Evolutionary conservation across 2,329 filamentous ascomycete genomes (phyloP).

Genomic region (Hysterium pulicare): DNA sequence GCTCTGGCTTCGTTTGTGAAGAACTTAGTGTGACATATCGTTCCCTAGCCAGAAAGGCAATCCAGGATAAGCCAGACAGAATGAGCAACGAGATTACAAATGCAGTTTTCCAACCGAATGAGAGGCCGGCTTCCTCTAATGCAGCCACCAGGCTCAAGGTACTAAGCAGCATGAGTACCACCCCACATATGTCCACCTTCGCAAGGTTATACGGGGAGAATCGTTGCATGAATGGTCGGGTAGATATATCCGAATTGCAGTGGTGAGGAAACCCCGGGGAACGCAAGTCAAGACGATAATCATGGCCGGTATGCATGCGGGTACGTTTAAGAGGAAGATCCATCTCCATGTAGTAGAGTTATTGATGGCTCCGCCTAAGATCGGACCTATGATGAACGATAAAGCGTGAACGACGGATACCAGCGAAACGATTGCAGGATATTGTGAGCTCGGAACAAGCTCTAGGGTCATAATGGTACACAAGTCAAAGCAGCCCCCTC

Average conservation of each 20-base stretch:
- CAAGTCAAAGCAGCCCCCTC: conserved; percentile 1
- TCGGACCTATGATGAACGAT: background rate
- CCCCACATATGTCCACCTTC: conserved; percentile 12
- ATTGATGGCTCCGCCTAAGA: conserved; percentile 1
- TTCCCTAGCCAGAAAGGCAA: conserved; percentile 15
- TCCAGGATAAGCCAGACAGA: conserved; percentile 5
- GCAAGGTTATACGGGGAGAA: background rate
- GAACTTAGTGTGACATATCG: conserved; percentile 11
- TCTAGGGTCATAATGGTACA: conserved; percentile 1
- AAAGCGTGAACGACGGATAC: conserved; percentile 1
- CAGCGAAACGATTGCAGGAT: background rate
- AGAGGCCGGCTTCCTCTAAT: conserved; percentile 13
- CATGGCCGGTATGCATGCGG: background rate
- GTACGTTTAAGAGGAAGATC: conserved; percentile 5
- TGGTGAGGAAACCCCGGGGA: background rate
- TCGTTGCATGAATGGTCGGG: background rate
- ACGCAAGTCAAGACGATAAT: background rate
- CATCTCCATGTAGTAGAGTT: conserved; percentile 3
- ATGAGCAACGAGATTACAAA: conserved; percentile 14
- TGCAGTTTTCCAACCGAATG: conserved; percentile 7
- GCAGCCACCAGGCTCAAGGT: conserved; percentile 13
- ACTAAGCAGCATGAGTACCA: conserved; percentile 12
- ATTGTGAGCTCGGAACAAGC: background rate
- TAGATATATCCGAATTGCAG: background rate
- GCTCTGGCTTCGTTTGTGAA: conserved; percentile 8